phyloP scores from a whole-genome alignment of 495 filamentous ascomycete species.

The Penicillium steckii region DNA sequence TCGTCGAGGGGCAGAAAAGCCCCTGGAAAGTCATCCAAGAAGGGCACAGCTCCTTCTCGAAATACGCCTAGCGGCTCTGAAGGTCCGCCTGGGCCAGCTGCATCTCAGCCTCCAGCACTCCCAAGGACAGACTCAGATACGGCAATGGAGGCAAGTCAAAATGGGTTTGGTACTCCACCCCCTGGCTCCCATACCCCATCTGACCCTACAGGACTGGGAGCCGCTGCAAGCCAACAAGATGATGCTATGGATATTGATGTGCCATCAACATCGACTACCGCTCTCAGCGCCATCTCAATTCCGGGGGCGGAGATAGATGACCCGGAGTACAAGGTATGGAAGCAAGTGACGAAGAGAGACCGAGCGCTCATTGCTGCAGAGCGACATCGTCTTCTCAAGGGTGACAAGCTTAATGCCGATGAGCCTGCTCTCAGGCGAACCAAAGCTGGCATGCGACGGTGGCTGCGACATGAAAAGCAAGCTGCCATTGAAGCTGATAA shows the following conservation, averaged over 20 bases:
- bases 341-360: conserved; percentile 96
- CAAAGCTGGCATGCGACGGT: conserved; percentile 76
- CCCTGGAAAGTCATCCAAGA: conserved; percentile 69
- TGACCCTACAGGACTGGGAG: conserved; percentile 65
- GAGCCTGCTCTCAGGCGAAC: conserved; percentile 83
- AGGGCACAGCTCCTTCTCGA: conserved; percentile 68
- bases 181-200: conserved; percentile 75
- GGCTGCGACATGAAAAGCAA: conserved; percentile 70
- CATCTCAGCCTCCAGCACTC: conserved; percentile 50
- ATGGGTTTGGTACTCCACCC: conserved; percentile 80
- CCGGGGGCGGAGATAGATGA: conserved; percentile 65
- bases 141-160: conserved; percentile 66
- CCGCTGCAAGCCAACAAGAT: conserved; percentile 66
- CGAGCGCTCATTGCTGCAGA: conserved; percentile 79
- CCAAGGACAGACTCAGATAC: conserved; percentile 63
- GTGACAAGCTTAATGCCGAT: conserved; percentile 79
- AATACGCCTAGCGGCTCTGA: conserved; percentile 69
- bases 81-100: conserved; percentile 62
- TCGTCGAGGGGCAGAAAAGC: conserved; percentile 91
- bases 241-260: conserved; percentile 84
- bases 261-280: conserved; percentile 55
- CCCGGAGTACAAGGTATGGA: conserved; percentile 95
- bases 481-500: conserved; percentile 53
- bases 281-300: conserved; percentile 47
- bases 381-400: conserved; percentile 78